These are phyloP conservation scores for Fusarium tupiense DNA, from an alignment of 2,329 filamentous ascomycete species.

Conservation along the genomic window DNA sequence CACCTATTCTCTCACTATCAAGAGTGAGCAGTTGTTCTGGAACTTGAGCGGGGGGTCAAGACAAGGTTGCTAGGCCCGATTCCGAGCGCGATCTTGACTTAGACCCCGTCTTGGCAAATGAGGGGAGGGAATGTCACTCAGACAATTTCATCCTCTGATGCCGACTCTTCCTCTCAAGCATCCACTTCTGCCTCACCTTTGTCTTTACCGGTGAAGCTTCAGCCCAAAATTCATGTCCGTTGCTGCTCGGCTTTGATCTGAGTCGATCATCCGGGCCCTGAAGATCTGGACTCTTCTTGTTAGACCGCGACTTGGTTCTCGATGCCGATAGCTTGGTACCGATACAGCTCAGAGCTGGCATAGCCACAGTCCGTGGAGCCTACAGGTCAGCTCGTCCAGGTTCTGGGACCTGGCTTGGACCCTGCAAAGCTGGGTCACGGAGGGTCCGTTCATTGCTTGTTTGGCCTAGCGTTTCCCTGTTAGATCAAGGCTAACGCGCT, in stretches of 20 bases:
- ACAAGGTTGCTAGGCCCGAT: slow-evolving; percentile 28
- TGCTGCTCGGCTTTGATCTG: neutral
- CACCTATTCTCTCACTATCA: neutral
- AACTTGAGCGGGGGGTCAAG: slow-evolving; percentile 28
- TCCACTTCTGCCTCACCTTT: neutral
- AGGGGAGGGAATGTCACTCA: slow-evolving; percentile 22
- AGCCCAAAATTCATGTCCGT: neutral
- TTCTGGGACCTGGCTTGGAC: slow-evolving; percentile 33
- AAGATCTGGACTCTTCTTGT: neutral
- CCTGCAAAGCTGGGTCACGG: slow-evolving; percentile 41
- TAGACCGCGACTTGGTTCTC: slow-evolving; percentile 17
- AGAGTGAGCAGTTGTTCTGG: slow-evolving; percentile 20
- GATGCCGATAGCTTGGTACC: slow-evolving; percentile 16
- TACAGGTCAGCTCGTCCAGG: slow-evolving; percentile 41
- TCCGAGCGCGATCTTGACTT: slow-evolving; percentile 22
- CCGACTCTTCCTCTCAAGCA: slow-evolving; percentile 6
- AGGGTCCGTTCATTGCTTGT: slow-evolving; percentile 18
- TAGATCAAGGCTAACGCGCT: slow-evolving; percentile 39
- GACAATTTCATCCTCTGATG: slow-evolving; percentile 15
- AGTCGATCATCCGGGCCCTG: neutral
- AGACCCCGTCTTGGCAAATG: slow-evolving; percentile 30
- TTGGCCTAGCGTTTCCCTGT: slow-evolving; percentile 31
- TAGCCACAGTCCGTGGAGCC: slow-evolving; percentile 33
- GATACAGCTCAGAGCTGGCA: slow-evolving; percentile 10
- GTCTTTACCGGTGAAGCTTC: neutral